Base-by-base conservation (phyloP, 371 early-diverging fungal species). In the Racocetra persica region DNA sequence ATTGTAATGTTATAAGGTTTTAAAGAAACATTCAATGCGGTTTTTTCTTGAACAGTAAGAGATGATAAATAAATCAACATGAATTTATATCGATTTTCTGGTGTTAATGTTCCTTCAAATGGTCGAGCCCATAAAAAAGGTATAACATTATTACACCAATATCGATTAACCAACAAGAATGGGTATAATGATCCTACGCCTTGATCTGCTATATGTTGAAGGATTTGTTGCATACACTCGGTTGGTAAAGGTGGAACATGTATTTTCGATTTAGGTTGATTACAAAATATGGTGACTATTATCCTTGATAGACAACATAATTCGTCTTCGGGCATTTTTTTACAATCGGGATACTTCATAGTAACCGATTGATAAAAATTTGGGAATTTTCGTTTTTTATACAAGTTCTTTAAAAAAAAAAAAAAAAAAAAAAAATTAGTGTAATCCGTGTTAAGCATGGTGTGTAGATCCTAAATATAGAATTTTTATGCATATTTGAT, bases 101-200 rank as follows among this genome's bases (percentile, higher is more conserved):
- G n/a, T 1, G 65, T 1, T 49, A 24, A 45, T 69, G 22, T 22
- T 22, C 14, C 24, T 71, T 71, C 54, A 32, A 71, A 71, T 26
- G 72, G 72, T 18, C 32, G 49, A 52, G 32, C 26, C 54, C 72
- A 72, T 72, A 72, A 52, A 20, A 72, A 24, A 52, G 24, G 54
- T 54, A 72, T 18, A 13, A 72, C 54, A 32, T 72, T 72, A 51
- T 52, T 72, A 26, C 72, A 72, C 72, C 72, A 72, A 52, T 28
- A 52, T 52, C 54, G 26, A 52, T 72, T 72, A 8, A 72, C 72
- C 22, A 72, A 52, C 18, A 72, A 41, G 24, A 18, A 52, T 8
- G 72, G 24, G 26, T 52, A 54, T 52, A 72, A 52, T 49, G 49
- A 49, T 28, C 72, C 32, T 20, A 22, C 24, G 4, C 54, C 54